Percentiles rank a stretch among this genome's conserved stretches.
phyloP scores from a whole-genome alignment of 345 rosid genomes.

The Populus pruinosa region DNA sequence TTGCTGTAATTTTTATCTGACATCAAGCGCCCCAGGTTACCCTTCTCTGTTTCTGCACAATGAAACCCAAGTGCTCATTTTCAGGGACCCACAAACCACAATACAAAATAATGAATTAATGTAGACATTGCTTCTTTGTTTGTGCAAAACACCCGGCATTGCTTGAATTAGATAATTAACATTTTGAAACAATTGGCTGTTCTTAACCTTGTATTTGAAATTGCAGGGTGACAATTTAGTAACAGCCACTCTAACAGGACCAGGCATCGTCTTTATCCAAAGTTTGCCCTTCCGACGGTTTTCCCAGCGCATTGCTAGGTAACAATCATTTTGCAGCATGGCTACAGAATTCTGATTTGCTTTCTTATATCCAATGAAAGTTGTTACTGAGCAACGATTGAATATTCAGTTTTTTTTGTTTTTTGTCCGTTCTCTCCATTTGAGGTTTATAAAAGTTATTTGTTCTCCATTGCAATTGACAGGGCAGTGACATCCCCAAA shows the following conservation, averaged over 20 bases:
- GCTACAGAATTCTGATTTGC: neutral
- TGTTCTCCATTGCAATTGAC: constrained; percentile 17
- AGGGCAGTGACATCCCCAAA: constrained; percentile 98
- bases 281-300: constrained; percentile 86
- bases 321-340: constrained; percentile 5
- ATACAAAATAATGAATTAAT: neutral
- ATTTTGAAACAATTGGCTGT: neutral
- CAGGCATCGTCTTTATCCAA: constrained; percentile 97
- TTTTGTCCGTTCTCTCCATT: neutral
- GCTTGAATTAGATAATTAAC: neutral
- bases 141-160: neutral
- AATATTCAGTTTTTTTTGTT: neutral
- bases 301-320: constrained; percentile 95
- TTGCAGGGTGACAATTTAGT: constrained; percentile 85
- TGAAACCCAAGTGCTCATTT: neutral
- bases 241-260: constrained; percentile 83
- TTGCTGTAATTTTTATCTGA: neutral
- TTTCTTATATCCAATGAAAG: neutral
- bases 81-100: neutral
- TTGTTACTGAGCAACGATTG: neutral
- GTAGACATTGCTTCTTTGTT: neutral
- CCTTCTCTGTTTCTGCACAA: neutral
- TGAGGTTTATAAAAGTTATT: neutral
- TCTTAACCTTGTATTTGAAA: constrained; percentile 10
- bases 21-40: neutral